Conservation (phyloP, 2,329 filamentous ascomycete species). For the Graphilbum fragrans region DNA sequence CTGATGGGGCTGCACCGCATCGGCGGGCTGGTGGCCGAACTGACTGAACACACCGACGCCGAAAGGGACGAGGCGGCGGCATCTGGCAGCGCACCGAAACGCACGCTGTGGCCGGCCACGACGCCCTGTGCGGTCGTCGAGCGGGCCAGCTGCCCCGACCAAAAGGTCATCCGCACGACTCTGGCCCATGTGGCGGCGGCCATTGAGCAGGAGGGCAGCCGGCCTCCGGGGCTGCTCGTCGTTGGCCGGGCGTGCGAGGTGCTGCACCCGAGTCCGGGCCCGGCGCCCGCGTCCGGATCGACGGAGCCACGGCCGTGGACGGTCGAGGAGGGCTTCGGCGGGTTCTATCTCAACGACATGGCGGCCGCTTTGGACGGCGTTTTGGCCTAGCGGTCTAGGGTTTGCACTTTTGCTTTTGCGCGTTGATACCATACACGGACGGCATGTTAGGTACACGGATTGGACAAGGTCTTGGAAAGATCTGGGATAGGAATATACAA, state of each 20-base stretch:
- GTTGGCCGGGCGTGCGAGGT: conserved; percentile 77
- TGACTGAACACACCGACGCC: conserved; percentile 37
- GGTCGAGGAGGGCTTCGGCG: conserved; percentile 10
- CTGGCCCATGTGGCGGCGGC: conserved; percentile 67
- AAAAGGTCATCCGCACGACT: conserved; percentile 82
- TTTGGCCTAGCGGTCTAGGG: neutral
- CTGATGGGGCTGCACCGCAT: conserved; percentile 91
- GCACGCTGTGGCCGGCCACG: conserved; percentile 53
- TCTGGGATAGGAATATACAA: too few species aligned
- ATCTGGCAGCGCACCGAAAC: conserved; percentile 16
- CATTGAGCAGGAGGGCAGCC: conserved; percentile 76
- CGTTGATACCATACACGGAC: neutral
- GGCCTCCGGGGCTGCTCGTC: conserved; percentile 80
- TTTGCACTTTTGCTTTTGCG: neutral
- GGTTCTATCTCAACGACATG: conserved; percentile 6
- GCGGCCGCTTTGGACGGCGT: conserved; percentile 3
- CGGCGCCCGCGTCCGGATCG: neutral
- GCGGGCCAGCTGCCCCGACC: conserved; percentile 85
- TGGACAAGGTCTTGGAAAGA: too few species aligned
- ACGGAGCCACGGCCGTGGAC: conserved; percentile 7
- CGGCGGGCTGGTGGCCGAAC: conserved; percentile 55
- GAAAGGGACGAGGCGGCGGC: conserved; percentile 14
- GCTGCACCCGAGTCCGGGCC: conserved; percentile 33
- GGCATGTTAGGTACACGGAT: too few species aligned
- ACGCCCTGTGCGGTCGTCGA: conserved; percentile 91